Evolutionary conservation across 2,329 filamentous ascomycete species (phyloP), one percentile per base, ranked within the genome.

Genomic region (Monilinia vaccinii-corymbosi): DNA sequence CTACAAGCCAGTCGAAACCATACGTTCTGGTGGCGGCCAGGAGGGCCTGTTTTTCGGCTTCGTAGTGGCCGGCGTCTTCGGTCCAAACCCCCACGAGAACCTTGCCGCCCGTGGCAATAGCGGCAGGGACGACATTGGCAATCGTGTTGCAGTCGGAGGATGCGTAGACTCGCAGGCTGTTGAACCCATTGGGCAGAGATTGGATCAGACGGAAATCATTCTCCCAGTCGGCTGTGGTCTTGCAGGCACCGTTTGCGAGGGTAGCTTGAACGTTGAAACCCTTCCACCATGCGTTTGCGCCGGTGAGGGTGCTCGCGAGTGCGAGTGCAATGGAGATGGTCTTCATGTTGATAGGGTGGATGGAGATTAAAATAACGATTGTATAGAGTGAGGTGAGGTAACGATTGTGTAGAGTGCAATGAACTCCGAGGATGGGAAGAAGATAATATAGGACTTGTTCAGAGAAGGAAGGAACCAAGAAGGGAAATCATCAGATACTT

Each of bases 31-130:
- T 76, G 23, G 82, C 84, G 60, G 76, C 73, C 68, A 81, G 74
- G 45, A 88, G 75, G 21, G 84, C 85, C 64, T 68, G 76, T 69
- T 87, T 80, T 77, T 88, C 85, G 56, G 78, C 77, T 64, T 78
- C 74, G 71, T 80, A 87, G 71, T 78, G 81, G 58, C 73, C 72
- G 48, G 75, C 76, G 65, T 80, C 80, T 21, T 79, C 80, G 52
- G 79, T 73, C 85, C 85, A 88, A 69, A 87, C 75, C 64, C 85
- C 85, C 56, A 86, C 82, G 40, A 88, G 81, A 48, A 88, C 74
- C 64, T 79, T 74, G 21, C 81, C 84, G 47, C 83, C 76, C 63
- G 82, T 84, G 61, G 78, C 75, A 49, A 86, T 76, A 67, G 85
- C 85, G 40, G 85, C 85, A 21, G 78, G 77, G 0, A 79, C 76